These are phyloP conservation scores for Periconia macrospinosa DNA, from an alignment of 2,329 filamentous ascomycete genomes.

Conservation along the genomic window DNA sequence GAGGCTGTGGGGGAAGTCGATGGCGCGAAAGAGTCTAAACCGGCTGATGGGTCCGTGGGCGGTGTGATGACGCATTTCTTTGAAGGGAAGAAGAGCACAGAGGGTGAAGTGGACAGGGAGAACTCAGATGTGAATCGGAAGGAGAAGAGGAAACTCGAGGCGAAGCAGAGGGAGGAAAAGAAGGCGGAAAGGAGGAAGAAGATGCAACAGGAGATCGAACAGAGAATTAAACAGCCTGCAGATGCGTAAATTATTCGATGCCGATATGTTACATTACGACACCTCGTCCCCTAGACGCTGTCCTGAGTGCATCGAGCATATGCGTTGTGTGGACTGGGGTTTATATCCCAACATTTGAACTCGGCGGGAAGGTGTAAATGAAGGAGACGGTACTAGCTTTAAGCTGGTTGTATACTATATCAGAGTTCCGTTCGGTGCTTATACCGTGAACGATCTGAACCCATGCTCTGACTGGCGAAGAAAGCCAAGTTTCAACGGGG, in stretches of 20 bases:
- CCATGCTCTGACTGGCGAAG: neutral
- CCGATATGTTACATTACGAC: too few relatives aligned
- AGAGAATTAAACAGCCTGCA: too few relatives aligned
- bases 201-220: neutral
- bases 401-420: too few relatives aligned
- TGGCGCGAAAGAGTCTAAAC: slow-evolving; percentile 26
- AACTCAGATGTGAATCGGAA: neutral
- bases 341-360: too few relatives aligned
- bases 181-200: slow-evolving; percentile 1
- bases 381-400: too few relatives aligned
- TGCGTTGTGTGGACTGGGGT: too few relatives aligned
- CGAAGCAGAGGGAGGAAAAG: neutral
- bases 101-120: slow-evolving; percentile 15
- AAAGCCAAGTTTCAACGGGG: neutral
- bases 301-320: too few relatives aligned
- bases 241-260: too few relatives aligned
- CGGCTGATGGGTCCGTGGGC: slow-evolving; percentile 31
- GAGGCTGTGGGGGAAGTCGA: slow-evolving; percentile 46
- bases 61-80: slow-evolving; percentile 36
- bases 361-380: too few relatives aligned
- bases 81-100: slow-evolving; percentile 27
- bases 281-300: too few relatives aligned
- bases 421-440: too few relatives aligned
- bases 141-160: slow-evolving; percentile 2
- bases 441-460: too few relatives aligned